Evolutionary conservation across 169 alveolate species (phyloP).

Genomic region (Haemoproteus tartakovskyi): DNA sequence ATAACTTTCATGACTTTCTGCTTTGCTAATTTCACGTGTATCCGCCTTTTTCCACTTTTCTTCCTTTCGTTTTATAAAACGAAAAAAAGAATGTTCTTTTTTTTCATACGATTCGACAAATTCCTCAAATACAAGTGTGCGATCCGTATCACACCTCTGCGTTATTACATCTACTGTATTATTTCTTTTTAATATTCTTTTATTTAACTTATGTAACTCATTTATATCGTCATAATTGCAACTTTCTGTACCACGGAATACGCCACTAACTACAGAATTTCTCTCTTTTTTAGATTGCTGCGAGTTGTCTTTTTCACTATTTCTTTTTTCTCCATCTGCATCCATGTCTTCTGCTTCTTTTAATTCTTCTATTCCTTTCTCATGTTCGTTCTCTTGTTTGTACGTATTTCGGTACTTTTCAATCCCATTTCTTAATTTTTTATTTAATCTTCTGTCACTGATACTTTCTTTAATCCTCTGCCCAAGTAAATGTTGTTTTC

Average conservation of each 20-base stretch:
- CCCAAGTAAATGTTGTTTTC: no score
- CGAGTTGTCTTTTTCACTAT: neutral
- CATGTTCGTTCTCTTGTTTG: no score
- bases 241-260: neutral
- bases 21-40: slow-evolving; percentile 43
- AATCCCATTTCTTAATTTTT: no score
- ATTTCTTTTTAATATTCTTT: slow-evolving; percentile 13
- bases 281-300: no score
- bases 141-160: slow-evolving; percentile 56
- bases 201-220: no score
- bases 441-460: no score
- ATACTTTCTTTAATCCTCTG: no score
- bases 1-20: slow-evolving; percentile 65
- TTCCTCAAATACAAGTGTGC: slow-evolving; percentile 38
- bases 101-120: slow-evolving; percentile 15
- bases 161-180: slow-evolving; percentile 14
- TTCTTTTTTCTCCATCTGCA: neutral
- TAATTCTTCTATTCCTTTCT: neutral
- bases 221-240: neutral
- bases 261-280: no score
- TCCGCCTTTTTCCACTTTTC: slow-evolving; percentile 14
- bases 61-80: slow-evolving; percentile 32
- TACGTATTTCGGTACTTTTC: no score
- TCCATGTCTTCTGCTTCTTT: neutral
- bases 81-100: slow-evolving; percentile 46